Evolutionary conservation across 768 basidiomycete genomes (phyloP).

Genomic region (Tephrocybe rancida): DNA sequence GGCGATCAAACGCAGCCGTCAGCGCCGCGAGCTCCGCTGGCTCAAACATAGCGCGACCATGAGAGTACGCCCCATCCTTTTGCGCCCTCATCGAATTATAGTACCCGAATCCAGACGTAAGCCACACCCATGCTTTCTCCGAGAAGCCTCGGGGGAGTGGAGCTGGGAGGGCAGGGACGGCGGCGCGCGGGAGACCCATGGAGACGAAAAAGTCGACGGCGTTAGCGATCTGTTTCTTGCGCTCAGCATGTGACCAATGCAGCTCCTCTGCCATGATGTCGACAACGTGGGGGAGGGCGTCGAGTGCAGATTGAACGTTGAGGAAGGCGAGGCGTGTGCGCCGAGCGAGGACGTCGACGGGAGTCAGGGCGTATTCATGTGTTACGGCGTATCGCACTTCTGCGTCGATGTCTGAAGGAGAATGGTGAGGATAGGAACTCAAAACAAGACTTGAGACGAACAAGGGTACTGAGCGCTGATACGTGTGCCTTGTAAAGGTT

Average conservation of each 20-base stretch:
- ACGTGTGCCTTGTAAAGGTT: constrained; percentile 86
- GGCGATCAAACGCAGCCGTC: constrained; percentile 37
- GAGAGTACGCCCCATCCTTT: constrained; percentile 19
- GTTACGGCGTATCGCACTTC: constrained; percentile 89
- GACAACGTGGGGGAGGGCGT: constrained; percentile 83
- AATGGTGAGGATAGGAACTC: neutral
- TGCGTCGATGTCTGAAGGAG: constrained; percentile 75
- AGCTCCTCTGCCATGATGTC: constrained; percentile 91
- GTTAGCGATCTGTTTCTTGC: constrained; percentile 56
- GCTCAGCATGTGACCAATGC: constrained; percentile 67
- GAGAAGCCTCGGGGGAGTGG: constrained; percentile 25
- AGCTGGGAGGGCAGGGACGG: constrained; percentile 29
- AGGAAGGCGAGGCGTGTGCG: constrained; percentile 92
- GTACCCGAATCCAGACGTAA: constrained; percentile 45
- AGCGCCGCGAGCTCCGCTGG: constrained; percentile 44
- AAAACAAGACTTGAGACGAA: constrained; percentile 31
- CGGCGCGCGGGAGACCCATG: constrained; percentile 80
- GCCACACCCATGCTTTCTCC: constrained; percentile 32
- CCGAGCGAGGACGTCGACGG: constrained; percentile 90
- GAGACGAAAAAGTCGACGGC: constrained; percentile 71
- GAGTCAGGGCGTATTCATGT: constrained; percentile 92
- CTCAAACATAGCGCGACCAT: constrained; percentile 47
- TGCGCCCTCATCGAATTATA: constrained; percentile 1
- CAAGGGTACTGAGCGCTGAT: constrained; percentile 78
- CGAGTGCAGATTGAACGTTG: constrained; percentile 83